Evolutionary conservation across 176 grass and related monocot genomes (phyloP).

Genomic region (Guadua angustifolia): DNA sequence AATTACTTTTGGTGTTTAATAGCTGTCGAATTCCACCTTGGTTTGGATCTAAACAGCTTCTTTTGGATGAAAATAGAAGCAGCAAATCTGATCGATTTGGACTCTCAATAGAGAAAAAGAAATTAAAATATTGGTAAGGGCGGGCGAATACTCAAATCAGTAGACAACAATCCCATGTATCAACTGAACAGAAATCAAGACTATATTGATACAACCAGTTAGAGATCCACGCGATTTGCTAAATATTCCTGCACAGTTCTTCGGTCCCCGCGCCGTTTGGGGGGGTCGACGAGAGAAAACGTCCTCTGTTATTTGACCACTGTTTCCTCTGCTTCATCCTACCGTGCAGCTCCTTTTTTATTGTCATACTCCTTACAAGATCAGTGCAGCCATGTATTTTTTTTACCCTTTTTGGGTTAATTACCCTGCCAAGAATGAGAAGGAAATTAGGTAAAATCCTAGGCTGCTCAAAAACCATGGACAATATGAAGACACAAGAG

Average conservation of each 20-base stretch:
- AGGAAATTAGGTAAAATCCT: constrained; percentile 7
- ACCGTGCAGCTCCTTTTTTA: constrained; percentile 16
- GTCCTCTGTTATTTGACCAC: constrained; percentile 13
- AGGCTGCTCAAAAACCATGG: not conserved
- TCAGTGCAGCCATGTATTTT: constrained; percentile 16
- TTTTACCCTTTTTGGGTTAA: not conserved
- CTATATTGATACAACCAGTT: constrained; percentile 40
- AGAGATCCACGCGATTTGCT: not conserved
- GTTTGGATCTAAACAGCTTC: not conserved
- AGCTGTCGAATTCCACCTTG: not conserved
- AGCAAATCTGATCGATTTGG: not conserved
- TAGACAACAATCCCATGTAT: not conserved
- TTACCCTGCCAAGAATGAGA: constrained; percentile 47
- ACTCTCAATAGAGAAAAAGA: not conserved
- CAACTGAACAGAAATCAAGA: constrained; percentile 24
- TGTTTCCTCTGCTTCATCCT: constrained; percentile 18
- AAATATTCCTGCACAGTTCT: constrained; percentile 6
- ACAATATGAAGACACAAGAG: constrained; percentile 32
- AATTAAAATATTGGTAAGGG: constrained; percentile 14
- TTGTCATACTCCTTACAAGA: constrained; percentile 23
- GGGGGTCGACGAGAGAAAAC: not conserved
- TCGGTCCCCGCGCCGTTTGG: no score
- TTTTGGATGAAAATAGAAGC: not conserved
- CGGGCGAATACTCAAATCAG: not conserved
- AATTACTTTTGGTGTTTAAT: constrained; percentile 9